Evolutionary conservation across 2,329 filamentous ascomycete genomes (phyloP).

Genomic region (Phyllosticta ampelicida): DNA sequence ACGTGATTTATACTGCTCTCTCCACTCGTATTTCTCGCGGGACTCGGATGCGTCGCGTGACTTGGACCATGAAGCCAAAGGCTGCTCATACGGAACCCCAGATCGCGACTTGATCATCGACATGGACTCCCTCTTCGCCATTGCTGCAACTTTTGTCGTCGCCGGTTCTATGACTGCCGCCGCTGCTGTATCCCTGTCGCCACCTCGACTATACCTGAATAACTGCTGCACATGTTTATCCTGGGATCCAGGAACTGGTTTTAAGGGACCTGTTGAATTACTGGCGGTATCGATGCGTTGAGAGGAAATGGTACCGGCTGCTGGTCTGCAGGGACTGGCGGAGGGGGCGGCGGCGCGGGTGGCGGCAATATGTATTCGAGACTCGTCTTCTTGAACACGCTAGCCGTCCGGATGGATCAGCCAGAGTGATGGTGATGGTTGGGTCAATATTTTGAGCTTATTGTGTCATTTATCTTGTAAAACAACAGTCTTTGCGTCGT

Average conservation of each 20-base stretch:
- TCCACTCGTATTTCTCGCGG: neutral
- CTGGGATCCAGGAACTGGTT: neutral
- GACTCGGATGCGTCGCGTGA: neutral
- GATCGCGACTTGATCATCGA: neutral
- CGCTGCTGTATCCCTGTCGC: neutral
- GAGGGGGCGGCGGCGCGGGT: neutral
- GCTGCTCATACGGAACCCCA: neutral
- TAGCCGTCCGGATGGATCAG: conserved; percentile 19
- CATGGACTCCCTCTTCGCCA: neutral
- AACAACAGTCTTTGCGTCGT: conserved; percentile 26
- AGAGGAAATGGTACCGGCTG: neutral
- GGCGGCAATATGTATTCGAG: neutral
- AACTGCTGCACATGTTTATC: neutral
- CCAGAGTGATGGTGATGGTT: conserved; percentile 27
- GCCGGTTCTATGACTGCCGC: neutral
- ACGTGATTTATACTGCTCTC: neutral
- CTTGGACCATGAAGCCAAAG: neutral
- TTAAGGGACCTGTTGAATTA: neutral
- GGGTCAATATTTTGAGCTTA: conserved; percentile 25
- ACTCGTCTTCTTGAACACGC: neutral
- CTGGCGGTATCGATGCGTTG: neutral
- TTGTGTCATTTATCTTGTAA: conserved; percentile 29
- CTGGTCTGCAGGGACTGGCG: neutral
- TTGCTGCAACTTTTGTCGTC: neutral
- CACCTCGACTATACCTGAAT: neutral